Percentiles rank a stretch among this genome's conserved stretches.
Conservation (phyloP, 345 rosid genomes). For the Lagerstroemia speciosa region DNA sequence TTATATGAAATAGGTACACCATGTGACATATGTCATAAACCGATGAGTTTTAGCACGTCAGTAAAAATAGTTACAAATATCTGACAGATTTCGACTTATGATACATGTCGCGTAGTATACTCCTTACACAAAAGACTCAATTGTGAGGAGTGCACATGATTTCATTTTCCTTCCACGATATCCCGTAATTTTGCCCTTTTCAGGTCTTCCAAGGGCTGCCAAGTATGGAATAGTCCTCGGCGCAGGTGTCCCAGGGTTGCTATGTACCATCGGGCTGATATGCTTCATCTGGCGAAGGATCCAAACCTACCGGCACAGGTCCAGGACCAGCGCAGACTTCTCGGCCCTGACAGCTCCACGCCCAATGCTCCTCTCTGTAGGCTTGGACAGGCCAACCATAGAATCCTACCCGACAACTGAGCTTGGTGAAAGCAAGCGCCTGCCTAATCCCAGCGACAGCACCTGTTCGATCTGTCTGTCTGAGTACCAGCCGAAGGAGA, state of each 20-base stretch:
- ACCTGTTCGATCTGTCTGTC: constrained; percentile 15
- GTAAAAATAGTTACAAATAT: too few species aligned
- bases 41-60: too few species aligned
- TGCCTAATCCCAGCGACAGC: constrained; percentile 14
- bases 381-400: constrained; percentile 10
- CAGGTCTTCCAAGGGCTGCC: constrained; percentile 17
- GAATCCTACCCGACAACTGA: constrained; percentile 13
- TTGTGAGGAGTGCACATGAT: too few species aligned
- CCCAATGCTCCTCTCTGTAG: not conserved
- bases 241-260: constrained; percentile 12
- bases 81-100: too few species aligned
- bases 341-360: not conserved
- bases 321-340: not conserved
- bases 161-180: not conserved
- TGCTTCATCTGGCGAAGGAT: constrained; percentile 8
- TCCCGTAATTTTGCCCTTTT: not conserved
- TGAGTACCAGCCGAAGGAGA: constrained; percentile 16
- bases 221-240: constrained; percentile 14
- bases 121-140: too few species aligned
- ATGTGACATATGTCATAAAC: too few species aligned
- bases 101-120: too few species aligned
- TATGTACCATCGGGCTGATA: constrained; percentile 11
- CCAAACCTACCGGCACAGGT: not conserved
- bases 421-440: constrained; percentile 14
- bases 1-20: too few species aligned